Percentiles rank a stretch among this genome's conserved stretches.
phyloP scores from a whole-genome alignment of 176 grass and related monocot species.

The Phragmites australis region DNA sequence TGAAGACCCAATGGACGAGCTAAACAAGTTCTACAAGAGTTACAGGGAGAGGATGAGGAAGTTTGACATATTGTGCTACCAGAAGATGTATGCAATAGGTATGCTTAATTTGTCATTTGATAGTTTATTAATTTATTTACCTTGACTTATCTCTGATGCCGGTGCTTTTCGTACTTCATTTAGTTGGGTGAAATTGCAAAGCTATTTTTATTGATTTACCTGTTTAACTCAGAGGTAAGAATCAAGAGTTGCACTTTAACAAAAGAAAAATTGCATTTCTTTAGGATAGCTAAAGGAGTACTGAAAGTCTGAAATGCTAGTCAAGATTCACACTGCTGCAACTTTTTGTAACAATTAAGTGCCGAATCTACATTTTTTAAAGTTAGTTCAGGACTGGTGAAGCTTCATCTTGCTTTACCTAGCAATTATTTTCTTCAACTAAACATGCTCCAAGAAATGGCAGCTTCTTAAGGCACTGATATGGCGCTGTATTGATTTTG shows the following conservation, averaged over 20 bases:
- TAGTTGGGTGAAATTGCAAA: neutral
- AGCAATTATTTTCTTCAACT: constrained; percentile 7
- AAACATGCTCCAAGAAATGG: constrained; percentile 3
- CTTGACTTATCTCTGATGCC: neutral
- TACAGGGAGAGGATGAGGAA: constrained; percentile 98
- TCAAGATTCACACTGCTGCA: neutral
- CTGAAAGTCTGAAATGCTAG: constrained; percentile 19
- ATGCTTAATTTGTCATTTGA: constrained; percentile 16
- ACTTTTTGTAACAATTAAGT: constrained; percentile 43
- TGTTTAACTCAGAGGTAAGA: constrained; percentile 13
- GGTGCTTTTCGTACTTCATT: constrained; percentile 3
- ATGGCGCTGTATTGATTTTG: neutral
- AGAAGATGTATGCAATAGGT: constrained; percentile 98
- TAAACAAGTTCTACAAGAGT: constrained; percentile 93
- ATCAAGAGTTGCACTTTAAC: neutral
- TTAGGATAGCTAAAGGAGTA: constrained; percentile 1
- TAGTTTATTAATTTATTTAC: neutral
- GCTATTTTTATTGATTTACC: neutral
- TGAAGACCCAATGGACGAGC: constrained; percentile 83
- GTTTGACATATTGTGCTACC: constrained; percentile 85
- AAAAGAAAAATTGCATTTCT: neutral
- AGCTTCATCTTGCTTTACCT: constrained; percentile 26
- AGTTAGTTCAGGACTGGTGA: neutral
- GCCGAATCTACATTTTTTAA: neutral
- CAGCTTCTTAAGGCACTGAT: neutral